Evolutionary conservation across 768 basidiomycete species (phyloP).

Genomic region (Erythrobasidium yunnanense): DNA sequence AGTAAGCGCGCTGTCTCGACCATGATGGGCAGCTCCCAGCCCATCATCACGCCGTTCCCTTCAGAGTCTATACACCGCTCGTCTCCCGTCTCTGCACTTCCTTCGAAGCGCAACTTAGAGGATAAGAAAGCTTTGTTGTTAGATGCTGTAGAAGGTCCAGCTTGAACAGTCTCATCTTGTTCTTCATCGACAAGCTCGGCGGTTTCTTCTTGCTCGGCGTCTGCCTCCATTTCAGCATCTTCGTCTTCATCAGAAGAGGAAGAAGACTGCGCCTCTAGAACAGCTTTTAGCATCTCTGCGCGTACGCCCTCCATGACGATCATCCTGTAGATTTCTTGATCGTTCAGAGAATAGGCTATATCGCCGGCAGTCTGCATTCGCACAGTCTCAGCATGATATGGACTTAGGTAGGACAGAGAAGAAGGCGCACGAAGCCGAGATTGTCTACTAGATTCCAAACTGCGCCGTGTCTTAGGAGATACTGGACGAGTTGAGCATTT

Average conservation of each 20-base stretch:
- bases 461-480: slow-evolving; percentile 68
- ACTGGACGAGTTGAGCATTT: slow-evolving; percentile 53
- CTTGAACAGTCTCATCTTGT: slow-evolving; percentile 52
- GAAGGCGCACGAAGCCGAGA: slow-evolving; percentile 29
- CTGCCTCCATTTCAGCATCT: too few relatives aligned
- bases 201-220: too few relatives aligned
- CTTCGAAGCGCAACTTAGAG: slow-evolving; percentile 56
- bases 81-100: slow-evolving; percentile 59
- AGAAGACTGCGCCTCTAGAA: slow-evolving; percentile 25
- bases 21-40: slow-evolving; percentile 90
- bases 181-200: slow-evolving; percentile 46
- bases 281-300: slow-evolving; percentile 52
- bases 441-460: slow-evolving; percentile 62
- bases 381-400: not conserved
- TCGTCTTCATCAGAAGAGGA: not conserved
- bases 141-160: slow-evolving; percentile 44
- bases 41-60: slow-evolving; percentile 99
- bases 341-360: slow-evolving; percentile 74
- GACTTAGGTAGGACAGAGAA: too few relatives aligned
- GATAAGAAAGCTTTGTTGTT: slow-evolving; percentile 52
- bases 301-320: slow-evolving; percentile 90
- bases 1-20: slow-evolving; percentile 60
- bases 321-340: slow-evolving; percentile 57
- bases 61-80: slow-evolving; percentile 67
- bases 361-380: slow-evolving; percentile 75